Evolutionary conservation across 805 yeast species (phyloP), one percentile per base, ranked within the genome.

Genomic region (Metschnikowia santaceciliae): DNA sequence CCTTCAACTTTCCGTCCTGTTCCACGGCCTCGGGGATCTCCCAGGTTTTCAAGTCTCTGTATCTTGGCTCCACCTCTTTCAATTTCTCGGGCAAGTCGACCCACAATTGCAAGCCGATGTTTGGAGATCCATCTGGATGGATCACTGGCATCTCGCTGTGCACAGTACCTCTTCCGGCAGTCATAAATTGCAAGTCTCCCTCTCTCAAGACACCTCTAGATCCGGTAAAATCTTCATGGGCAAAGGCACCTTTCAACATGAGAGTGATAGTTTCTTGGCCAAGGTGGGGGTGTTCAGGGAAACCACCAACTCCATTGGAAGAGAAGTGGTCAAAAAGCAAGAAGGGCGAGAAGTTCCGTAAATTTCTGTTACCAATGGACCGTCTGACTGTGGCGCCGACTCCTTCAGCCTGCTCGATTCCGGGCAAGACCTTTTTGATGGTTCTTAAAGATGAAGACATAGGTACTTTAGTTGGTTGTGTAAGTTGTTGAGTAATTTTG

Each of bases 111-210:
- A 89, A 71, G 54, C 96, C 96, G 23, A 50, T 54, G 40, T 53
- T 57, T 7, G 50, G 42, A 3, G 59, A 52, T 8, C 60, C 61
- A 37, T 59, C 61, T 39, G 76, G 77, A 53, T 71, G 68, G 37
- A 75, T 72, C 32, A 83, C 83, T 6, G 96, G 96, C 81, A 90
- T 89, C 63, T 90, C 96, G 1, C 90, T 79, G 66, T 89, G 96
- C 48, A 87, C 87, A 37, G 89, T 81, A 46, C 95, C 97, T 60
- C 78, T 80, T 53, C 96, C 96, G 4, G 96, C 96, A 22, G 96
- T 90, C 96, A 90, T 90, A 67, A 90, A 89, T 66, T 90, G 97
- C 57, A 90, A 72, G 64, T 90, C 97, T 50, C 96, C 96, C 6
- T 89, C 81, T 54, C 79, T 76, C 48, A 90, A 70, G 7, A 88